Percentiles rank a stretch among this genome's conserved stretches.
Conservation (phyloP, 1,139 yeast species). For the Protomyces macrosporus region DNA sequence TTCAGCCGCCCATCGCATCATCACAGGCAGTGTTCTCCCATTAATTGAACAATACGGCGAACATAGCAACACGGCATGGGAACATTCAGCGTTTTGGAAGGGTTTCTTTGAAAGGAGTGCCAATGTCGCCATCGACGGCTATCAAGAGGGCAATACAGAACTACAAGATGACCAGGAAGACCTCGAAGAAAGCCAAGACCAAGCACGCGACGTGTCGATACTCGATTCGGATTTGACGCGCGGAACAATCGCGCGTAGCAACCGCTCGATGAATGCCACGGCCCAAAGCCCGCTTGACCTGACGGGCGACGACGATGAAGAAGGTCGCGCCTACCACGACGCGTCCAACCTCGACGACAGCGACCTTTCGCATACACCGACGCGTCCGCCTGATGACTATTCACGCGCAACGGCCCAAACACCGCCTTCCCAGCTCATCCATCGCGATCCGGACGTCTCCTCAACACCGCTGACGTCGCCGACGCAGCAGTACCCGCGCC, state of each 20-base stretch:
- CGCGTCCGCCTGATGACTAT: too few species aligned
- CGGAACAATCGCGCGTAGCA: neutral
- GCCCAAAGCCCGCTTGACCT: slow-evolving; percentile 16
- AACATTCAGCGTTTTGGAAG: slow-evolving; percentile 56
- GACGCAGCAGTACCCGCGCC: slow-evolving; percentile 23
- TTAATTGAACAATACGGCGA: slow-evolving; percentile 54
- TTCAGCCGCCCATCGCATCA: slow-evolving; percentile 57
- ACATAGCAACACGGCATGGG: slow-evolving; percentile 55
- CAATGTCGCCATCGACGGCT: slow-evolving; percentile 56
- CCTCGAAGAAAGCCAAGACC: slow-evolving; percentile 13
- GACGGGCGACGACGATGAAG: slow-evolving; percentile 17
- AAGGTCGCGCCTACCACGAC: too few species aligned
- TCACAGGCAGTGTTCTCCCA: slow-evolving; percentile 60
- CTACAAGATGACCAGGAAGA: slow-evolving; percentile 33
- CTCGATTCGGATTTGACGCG: slow-evolving; percentile 9
- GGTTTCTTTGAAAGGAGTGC: slow-evolving; percentile 71
- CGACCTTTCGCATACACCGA: too few species aligned
- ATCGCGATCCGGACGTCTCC: neutral
- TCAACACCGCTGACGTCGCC: slow-evolving; percentile 31
- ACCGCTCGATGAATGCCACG: slow-evolving; percentile 8
- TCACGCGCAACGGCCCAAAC: neutral
- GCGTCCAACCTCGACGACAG: slow-evolving; percentile 5
- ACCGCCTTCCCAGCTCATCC: neutral
- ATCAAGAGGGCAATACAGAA: slow-evolving; percentile 43
- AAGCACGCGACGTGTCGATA: slow-evolving; percentile 20